phyloP scores from a whole-genome alignment of 2,329 filamentous ascomycete genomes.

The Trichoderma breve region DNA sequence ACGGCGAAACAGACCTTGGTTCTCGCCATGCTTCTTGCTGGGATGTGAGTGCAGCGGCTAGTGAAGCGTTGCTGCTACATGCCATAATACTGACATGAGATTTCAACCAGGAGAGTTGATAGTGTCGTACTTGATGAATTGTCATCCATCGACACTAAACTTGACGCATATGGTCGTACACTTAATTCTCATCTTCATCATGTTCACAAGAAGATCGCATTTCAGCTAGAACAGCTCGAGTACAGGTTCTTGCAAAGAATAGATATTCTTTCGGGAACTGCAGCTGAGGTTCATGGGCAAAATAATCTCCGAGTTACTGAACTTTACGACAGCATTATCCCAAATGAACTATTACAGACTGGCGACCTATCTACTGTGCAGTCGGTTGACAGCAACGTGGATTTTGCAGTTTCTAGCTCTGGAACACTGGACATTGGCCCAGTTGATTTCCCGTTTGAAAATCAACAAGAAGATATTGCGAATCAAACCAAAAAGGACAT shows the following conservation, averaged over 20 bases:
- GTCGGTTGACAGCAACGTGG: neutral
- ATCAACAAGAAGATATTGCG: neutral
- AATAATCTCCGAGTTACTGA: neutral
- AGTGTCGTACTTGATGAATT: neutral
- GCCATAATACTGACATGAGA: neutral
- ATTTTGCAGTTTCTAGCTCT: neutral
- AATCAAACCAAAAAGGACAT: neutral
- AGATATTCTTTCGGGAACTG: neutral
- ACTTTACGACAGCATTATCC: neutral
- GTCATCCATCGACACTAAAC: neutral
- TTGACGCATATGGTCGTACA: neutral
- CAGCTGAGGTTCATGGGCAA: neutral
- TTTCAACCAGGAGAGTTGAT: neutral
- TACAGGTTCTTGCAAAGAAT: neutral
- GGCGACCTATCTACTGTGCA: neutral
- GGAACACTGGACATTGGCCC: neutral
- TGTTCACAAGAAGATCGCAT: neutral
- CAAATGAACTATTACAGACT: neutral
- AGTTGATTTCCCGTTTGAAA: neutral
- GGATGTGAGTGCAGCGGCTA: neutral
- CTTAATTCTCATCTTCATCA: neutral
- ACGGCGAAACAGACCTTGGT: neutral
- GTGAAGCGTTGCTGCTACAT: neutral
- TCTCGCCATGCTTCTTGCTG: neutral
- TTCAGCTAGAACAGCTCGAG: neutral